Conservation (phyloP, 345 rosid genomes). For the Pseudoturritis turrita region DNA sequence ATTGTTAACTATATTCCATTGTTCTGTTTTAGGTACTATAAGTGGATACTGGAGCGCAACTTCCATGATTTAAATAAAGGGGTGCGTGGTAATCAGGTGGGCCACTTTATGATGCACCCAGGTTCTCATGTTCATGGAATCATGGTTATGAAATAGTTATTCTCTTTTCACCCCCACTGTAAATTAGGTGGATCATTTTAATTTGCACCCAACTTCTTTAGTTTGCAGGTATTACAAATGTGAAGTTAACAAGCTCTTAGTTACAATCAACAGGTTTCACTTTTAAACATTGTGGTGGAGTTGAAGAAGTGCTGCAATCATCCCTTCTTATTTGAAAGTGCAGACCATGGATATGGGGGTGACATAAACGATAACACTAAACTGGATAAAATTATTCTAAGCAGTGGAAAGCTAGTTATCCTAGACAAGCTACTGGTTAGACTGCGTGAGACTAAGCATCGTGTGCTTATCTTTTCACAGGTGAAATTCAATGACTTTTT, state of each 20-base stretch:
- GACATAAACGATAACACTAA: slow-evolving; percentile 61
- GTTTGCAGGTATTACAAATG: slow-evolving; percentile 7
- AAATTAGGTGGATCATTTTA: neutral
- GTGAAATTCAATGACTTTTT: slow-evolving; percentile 35
- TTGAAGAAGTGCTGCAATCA: slow-evolving; percentile 99
- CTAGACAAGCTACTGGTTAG: slow-evolving; percentile 93
- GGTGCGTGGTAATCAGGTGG: slow-evolving; percentile 99
- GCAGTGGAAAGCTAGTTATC: slow-evolving; percentile 98
- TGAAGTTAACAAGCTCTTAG: slow-evolving; percentile 20
- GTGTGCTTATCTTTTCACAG: slow-evolving; percentile 98
- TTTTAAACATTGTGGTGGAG: slow-evolving; percentile 97
- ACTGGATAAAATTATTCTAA: slow-evolving; percentile 85
- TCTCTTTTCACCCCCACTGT: neutral
- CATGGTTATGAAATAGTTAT: slow-evolving; percentile 10
- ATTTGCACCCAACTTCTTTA: neutral
- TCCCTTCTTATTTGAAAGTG: slow-evolving; percentile 99
- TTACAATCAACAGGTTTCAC: slow-evolving; percentile 64
- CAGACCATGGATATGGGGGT: slow-evolving; percentile 99
- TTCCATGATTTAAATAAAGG: slow-evolving; percentile 98
- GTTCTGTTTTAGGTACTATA: slow-evolving; percentile 65
- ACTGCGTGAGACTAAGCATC: slow-evolving; percentile 96
- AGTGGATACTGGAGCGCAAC: slow-evolving; percentile 99
- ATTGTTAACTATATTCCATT: slow-evolving; percentile 1
- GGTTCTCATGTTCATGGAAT: slow-evolving; percentile 3
- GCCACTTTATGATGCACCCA: slow-evolving; percentile 21